Evolutionary conservation across 192 early-diverging fungal genomes (phyloP).

Genomic region (Backusella tuberculispora): DNA sequence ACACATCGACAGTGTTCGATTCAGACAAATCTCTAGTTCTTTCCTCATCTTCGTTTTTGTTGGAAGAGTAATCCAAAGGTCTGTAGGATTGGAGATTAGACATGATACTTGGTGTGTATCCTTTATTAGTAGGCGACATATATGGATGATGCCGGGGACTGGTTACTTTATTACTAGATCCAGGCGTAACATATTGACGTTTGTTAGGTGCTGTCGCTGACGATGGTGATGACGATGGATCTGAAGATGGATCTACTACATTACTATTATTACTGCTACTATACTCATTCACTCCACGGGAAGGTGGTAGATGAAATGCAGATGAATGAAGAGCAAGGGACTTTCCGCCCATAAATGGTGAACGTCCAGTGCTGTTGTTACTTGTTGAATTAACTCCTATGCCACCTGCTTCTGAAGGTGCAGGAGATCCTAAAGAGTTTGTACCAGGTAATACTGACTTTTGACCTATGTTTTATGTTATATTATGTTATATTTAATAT

Average conservation of each 20-base stretch:
- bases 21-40: constrained; percentile 1
- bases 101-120: constrained; percentile 20
- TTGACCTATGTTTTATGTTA: background rate
- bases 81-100: constrained; percentile 18
- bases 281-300: constrained; percentile 9
- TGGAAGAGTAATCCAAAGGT: constrained; percentile 2
- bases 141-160: constrained; percentile 21
- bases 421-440: constrained; percentile 12
- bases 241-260: constrained; percentile 4
- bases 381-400: background rate
- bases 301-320: constrained; percentile 25
- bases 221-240: background rate
- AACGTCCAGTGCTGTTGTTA: constrained; percentile 7
- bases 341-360: constrained; percentile 5
- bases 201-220: background rate
- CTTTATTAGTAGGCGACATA: constrained; percentile 15
- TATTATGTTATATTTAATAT: background rate
- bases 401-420: constrained; percentile 20
- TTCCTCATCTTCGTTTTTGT: background rate
- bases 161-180: background rate
- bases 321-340: constrained; percentile 17
- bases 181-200: background rate
- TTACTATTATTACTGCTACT: background rate
- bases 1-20: constrained; percentile 9
- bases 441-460: constrained; percentile 20